Evolutionary conservation across 192 early-diverging fungal species (phyloP).

Genomic region (Backusella westeae): DNA sequence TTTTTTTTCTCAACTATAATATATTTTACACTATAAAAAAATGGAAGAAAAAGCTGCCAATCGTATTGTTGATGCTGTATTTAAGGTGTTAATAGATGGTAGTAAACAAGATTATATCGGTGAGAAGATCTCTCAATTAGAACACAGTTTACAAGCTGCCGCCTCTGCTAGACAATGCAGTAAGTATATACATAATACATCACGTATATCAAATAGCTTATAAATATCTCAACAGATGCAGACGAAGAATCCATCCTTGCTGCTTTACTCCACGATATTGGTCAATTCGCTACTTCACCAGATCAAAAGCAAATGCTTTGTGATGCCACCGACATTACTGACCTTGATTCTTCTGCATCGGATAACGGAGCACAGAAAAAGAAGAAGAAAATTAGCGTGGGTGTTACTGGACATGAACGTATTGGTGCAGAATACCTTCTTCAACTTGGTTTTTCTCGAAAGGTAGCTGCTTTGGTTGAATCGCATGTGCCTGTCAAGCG

Average conservation of each 20-base stretch:
- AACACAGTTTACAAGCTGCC: conserved; percentile 55
- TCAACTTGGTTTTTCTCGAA: conserved; percentile 51
- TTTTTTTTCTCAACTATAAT: not conserved
- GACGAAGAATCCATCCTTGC: conserved; percentile 53
- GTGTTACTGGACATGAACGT: conserved; percentile 51
- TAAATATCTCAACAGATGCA: conserved; percentile 17
- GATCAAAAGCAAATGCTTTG: conserved; percentile 49
- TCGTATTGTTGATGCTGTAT: conserved; percentile 36
- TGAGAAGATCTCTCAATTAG: conserved; percentile 53
- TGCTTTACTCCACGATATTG: conserved; percentile 57
- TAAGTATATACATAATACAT: not conserved
- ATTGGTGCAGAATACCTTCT: conserved; percentile 55
- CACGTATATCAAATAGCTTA: not conserved
- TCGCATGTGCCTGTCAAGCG: conserved; percentile 57
- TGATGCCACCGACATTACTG: conserved; percentile 27
- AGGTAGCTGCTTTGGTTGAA: conserved; percentile 50
- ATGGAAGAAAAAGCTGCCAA: conserved; percentile 18
- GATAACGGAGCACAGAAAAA: not conserved
- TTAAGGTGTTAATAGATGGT: conserved; percentile 46
- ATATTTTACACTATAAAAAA: not conserved
- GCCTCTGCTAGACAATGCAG: conserved; percentile 37
- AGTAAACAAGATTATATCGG: conserved; percentile 55
- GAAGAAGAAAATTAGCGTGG: conserved; percentile 33
- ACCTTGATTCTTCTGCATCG: conserved; percentile 18
- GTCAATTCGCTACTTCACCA: conserved; percentile 49